Conservation (phyloP, 495 filamentous ascomycete species). For the Xanthoparmelia taractica region DNA sequence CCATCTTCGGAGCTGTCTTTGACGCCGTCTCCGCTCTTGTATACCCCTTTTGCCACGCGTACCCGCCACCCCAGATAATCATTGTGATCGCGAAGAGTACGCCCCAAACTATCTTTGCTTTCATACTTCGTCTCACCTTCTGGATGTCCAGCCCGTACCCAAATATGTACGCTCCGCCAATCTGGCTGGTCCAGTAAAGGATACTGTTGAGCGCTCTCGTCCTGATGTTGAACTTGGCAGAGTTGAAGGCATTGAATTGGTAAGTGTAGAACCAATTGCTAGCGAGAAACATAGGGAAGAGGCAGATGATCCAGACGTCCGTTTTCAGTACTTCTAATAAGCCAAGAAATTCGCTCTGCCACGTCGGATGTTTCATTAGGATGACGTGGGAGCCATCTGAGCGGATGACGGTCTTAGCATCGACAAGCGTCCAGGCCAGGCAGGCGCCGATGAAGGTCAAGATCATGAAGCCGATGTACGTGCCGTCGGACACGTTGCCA, state of each 20-base stretch:
- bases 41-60: constrained; percentile 44
- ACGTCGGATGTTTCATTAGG: constrained; percentile 75
- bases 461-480: constrained; percentile 47
- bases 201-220: constrained; percentile 42
- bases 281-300: constrained; percentile 48
- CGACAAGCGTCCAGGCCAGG: constrained; percentile 46
- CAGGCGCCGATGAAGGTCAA: constrained; percentile 47
- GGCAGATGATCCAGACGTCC: constrained; percentile 38
- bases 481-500: constrained; percentile 40
- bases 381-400: constrained; percentile 69
- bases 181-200: constrained; percentile 49
- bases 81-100: constrained; percentile 38
- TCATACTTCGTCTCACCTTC: constrained; percentile 34
- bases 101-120: constrained; percentile 37
- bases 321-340: constrained; percentile 35
- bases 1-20: constrained; percentile 31
- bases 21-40: constrained; percentile 36
- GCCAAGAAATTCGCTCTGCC: constrained; percentile 42
- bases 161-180: constrained; percentile 40
- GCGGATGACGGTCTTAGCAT: constrained; percentile 65
- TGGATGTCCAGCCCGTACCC: constrained; percentile 40
- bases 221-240: constrained; percentile 40
- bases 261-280: constrained; percentile 79
- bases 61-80: constrained; percentile 45
- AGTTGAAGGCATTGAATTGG: constrained; percentile 51